Evolutionary conservation across 2,329 filamentous ascomycete genomes (phyloP), one percentile per base, ranked within the genome.

Genomic region (Arachnopeziza araneosa): DNA sequence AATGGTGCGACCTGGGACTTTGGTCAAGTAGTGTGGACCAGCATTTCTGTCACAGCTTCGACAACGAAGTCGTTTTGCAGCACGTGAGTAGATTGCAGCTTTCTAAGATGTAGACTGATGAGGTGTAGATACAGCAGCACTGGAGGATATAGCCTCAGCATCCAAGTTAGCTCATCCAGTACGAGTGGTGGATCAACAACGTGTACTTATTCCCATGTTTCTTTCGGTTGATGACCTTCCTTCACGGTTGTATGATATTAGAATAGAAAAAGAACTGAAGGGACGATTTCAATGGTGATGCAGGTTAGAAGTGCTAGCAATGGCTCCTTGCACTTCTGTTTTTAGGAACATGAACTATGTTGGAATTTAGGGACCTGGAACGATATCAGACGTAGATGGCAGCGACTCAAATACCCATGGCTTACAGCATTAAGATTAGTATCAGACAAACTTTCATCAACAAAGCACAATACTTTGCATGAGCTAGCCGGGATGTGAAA

Each of bases 1-100:
- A 56, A 56, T 21, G 57, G 55, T 19, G 66, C 55, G 48, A 30
- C 53, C 9, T 67, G 65, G 67, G 63, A 66, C 44, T 66, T 67
- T 51, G 67, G 67, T 21, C 55, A 58, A 57, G 60, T 68, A 10
- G 30, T 57, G 49, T 66, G 62, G 63, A 57, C 55, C 7, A 60
- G 59, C 51, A 58, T 67, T 8, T 57, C 62, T 14, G 53, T 67
- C 26, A 64, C 63, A 4, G 65, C 65, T 21, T 52, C 59, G 23
- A 64, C 63, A 5, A 60, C 56, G n/a, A 55, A 30, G 5, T 14
- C 24, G 12, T 64, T 56, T 56, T 63, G 60, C 24, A 23, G 21
- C 24, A 52, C 50, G 50, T 22, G 50, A 24, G 21, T 23, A 23
- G 19, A 22, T n/a, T 9, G 17, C 24, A 12, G 50, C 21, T 3